Evolutionary conservation across 2,329 filamentous ascomycete species (phyloP), one percentile per base, ranked within the genome.

Genomic region (Tolypocladium ophioglossoides): DNA sequence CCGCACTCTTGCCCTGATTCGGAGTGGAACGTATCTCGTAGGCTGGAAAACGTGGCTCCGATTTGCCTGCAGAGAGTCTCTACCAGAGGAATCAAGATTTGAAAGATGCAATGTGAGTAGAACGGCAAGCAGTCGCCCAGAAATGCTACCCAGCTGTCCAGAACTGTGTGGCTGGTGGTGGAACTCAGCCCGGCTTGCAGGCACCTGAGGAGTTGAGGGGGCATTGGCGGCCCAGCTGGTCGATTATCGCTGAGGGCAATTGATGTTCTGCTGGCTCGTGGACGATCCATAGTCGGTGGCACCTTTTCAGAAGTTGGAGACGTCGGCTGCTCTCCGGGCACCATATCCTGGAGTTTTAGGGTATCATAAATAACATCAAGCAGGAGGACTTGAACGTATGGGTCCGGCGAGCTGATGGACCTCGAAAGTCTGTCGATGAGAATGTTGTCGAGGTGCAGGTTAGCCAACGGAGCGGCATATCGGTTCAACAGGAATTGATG

Each of bases 91-190:
- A 99, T 85, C 37, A 99, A 74, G 52, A 94, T 87, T 65, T 96
- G 88, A 66, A 96, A 96, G 48, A 96, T 89, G 6, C 86, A 83
- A 46, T 88, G 85, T 0, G 87, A 80, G 68, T 95, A 96, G 16
- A 95, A 77, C 0, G 91, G 90, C 34, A 99, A 74, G 47, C 90
- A 89, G 65, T 92, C 87, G 5, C 84, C 82, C 9, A 99, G 76
- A 61, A 99, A 91, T 34, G 82, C 78, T 11, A 96, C 84, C 95
- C 95, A 99, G 66, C 89, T 91, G 62, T 97, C 91, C 38, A 99
- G 74, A 7, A 95, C 85, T 10, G 84, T 77, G 6, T 89, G 84
- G 60, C 89, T 91, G 52, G 77, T 84, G 3, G 79, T 67, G 4
- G 90, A 88, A 53, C 87, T 84, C 51, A 99, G 85, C 0, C 91